These are phyloP conservation scores for Fusarium nodosum DNA, from an alignment of 2,329 filamentous ascomycete genomes.

Conservation along the genomic window DNA sequence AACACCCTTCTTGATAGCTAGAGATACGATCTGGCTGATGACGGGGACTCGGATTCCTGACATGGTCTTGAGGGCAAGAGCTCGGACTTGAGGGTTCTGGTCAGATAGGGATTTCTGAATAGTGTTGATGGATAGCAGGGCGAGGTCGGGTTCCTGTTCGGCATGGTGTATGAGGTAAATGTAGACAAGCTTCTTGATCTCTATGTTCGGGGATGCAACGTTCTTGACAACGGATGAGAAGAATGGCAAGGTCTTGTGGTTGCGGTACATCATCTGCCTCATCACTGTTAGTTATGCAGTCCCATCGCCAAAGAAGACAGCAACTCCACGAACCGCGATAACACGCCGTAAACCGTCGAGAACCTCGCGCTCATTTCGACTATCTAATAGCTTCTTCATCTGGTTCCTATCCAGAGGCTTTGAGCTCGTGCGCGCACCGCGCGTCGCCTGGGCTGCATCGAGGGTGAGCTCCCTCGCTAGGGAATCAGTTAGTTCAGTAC, in stretches of 20 bases:
- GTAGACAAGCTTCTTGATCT: conserved; percentile 98
- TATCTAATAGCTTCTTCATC: conserved; percentile 95
- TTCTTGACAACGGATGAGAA: conserved; percentile 99
- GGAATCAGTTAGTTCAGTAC: conserved; percentile 40
- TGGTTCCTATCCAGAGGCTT: conserved; percentile 81
- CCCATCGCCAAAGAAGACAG: background rate
- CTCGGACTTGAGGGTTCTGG: conserved; percentile 88
- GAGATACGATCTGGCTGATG: conserved; percentile 95
- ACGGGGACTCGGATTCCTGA: conserved; percentile 96
- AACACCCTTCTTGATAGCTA: conserved; percentile 94
- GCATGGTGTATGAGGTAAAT: conserved; percentile 98
- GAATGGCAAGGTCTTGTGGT: conserved; percentile 88
- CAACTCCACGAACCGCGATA: conserved; percentile 75
- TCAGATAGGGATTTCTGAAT: conserved; percentile 98
- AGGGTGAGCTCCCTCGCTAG: conserved; percentile 95
- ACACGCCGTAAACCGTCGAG: conserved; percentile 91
- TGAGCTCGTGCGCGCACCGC: conserved; percentile 71
- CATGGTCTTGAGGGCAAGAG: conserved; percentile 95
- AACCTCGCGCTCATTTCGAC: conserved; percentile 91
- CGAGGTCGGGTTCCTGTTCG: conserved; percentile 94
- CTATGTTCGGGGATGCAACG: conserved; percentile 90
- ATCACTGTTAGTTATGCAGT: conserved; percentile 17
- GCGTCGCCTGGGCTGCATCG: conserved; percentile 92
- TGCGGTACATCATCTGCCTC: conserved; percentile 90
- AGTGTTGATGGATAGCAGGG: conserved; percentile 96